Conservation (phyloP, 108 stramenopile genomes). For the Nitzschia sp. region DNA sequence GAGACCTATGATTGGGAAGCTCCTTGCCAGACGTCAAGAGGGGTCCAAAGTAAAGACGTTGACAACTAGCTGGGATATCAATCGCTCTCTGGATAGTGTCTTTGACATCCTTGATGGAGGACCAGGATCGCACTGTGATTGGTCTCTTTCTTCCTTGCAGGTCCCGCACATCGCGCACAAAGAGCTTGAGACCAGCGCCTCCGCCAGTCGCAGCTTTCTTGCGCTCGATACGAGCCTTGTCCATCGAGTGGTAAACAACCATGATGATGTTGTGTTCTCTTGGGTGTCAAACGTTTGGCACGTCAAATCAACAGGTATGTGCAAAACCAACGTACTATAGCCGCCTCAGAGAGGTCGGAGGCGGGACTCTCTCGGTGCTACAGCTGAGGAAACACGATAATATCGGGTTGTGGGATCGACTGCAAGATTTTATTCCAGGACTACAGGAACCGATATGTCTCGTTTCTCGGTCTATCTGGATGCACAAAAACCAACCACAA, state of each 20-base stretch:
- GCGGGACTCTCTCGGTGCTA: slow-evolving; percentile 18
- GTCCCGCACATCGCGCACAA: slow-evolving; percentile 75
- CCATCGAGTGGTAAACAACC: slow-evolving; percentile 21
- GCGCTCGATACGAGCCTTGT: slow-evolving; percentile 19
- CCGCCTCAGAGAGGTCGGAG: slow-evolving; percentile 24
- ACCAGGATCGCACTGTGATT: slow-evolving; percentile 77
- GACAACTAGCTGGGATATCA: slow-evolving; percentile 65
- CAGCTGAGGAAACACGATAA: slow-evolving; percentile 14
- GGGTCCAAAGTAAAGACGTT: slow-evolving; percentile 76
- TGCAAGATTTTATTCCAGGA: too few relatives aligned
- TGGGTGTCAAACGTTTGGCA: slow-evolving; percentile 17
- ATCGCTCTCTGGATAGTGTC: slow-evolving; percentile 60
- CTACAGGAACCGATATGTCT: too few relatives aligned
- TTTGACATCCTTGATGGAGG: slow-evolving; percentile 84
- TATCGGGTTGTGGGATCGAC: too few relatives aligned
- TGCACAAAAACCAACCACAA: too few relatives aligned
- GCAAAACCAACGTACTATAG: too few relatives aligned
- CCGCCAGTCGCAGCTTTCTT: slow-evolving; percentile 18
- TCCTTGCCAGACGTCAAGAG: slow-evolving; percentile 61
- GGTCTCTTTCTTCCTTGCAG: slow-evolving; percentile 64
- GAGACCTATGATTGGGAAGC: slow-evolving; percentile 77
- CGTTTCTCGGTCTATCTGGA: too few relatives aligned
- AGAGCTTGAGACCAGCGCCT: slow-evolving; percentile 71
- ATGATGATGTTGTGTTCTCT: slow-evolving; percentile 14
- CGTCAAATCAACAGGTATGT: too few relatives aligned